These are phyloP conservation scores for Gossypium thurberi DNA, from an alignment of 345 rosid genomes.

Conservation along the genomic window DNA sequence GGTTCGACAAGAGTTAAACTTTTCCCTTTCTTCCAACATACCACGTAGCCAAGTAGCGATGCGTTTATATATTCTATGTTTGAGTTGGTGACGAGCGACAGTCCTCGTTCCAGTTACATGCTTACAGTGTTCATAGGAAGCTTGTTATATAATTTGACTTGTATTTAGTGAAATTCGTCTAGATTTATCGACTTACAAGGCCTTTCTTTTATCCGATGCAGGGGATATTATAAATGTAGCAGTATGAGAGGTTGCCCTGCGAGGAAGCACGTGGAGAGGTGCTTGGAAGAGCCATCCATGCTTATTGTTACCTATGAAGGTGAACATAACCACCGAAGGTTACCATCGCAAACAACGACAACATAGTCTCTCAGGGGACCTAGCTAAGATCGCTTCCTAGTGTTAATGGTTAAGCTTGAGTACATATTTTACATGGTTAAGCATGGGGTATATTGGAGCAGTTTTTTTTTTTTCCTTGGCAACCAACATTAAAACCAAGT, in stretches of 20 bases:
- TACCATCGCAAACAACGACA: neutral
- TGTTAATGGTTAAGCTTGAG: slow-evolving; percentile 17
- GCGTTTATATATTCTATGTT: neutral
- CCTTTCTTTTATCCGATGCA: neutral
- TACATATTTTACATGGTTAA: slow-evolving; percentile 49
- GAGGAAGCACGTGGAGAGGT: neutral
- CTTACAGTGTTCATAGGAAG: neutral
- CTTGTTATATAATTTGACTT: neutral
- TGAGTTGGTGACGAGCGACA: neutral
- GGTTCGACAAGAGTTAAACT: neutral
- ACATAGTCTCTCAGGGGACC: neutral
- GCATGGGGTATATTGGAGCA: slow-evolving; percentile 28
- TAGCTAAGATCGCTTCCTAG: neutral
- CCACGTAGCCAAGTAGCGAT: neutral
- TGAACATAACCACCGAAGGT: neutral
- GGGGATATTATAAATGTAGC: slow-evolving; percentile 1
- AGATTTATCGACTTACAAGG: neutral
- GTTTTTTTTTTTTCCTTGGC: neutral
- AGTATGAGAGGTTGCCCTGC: neutral
- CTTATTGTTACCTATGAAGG: neutral
- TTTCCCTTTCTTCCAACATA: neutral
- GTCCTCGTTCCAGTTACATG: neutral
- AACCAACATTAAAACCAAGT: too few relatives aligned
- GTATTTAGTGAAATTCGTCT: neutral
- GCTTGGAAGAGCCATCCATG: neutral